A percentile compares a stretch with the other conserved stretches of the same genome.
Evolutionary conservation across 345 rosid genomes (phyloP).

Genomic region (Barbarea vulgaris): DNA sequence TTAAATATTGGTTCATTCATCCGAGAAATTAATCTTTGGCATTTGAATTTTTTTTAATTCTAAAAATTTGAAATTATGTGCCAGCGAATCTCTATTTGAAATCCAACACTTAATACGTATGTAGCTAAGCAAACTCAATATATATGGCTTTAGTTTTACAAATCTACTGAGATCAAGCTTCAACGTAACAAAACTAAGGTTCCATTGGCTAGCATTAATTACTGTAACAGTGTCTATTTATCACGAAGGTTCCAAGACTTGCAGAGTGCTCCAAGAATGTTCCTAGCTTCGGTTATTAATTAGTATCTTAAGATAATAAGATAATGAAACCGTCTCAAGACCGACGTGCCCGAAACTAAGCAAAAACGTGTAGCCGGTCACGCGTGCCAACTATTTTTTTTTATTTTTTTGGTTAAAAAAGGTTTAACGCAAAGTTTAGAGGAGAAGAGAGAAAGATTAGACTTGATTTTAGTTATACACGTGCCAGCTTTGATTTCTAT

Average conservation of each 20-base stretch:
- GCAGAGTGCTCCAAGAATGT: neutral
- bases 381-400: conserved; percentile 29
- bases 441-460: no score
- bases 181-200: neutral
- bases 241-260: neutral
- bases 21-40: neutral
- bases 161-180: neutral
- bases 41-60: neutral
- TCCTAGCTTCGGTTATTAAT: neutral
- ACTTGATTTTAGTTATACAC: neutral
- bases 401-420: no score
- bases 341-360: conserved; percentile 37
- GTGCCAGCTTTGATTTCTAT: conserved; percentile 9
- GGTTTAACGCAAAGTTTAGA: no score
- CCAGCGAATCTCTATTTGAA: neutral
- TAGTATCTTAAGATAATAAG: neutral
- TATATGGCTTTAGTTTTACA: neutral
- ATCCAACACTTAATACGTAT: neutral
- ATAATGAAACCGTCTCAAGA: conserved; percentile 15
- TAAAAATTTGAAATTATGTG: neutral
- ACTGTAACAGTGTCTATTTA: neutral
- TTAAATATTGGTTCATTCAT: neutral
- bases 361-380: conserved; percentile 27
- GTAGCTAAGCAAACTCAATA: neutral
- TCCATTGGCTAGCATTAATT: neutral